A percentile compares a stretch with the other conserved stretches of the same genome.
phyloP scores from a whole-genome alignment of 495 filamentous ascomycete species.

The Aspergillus sclerotioniger region DNA sequence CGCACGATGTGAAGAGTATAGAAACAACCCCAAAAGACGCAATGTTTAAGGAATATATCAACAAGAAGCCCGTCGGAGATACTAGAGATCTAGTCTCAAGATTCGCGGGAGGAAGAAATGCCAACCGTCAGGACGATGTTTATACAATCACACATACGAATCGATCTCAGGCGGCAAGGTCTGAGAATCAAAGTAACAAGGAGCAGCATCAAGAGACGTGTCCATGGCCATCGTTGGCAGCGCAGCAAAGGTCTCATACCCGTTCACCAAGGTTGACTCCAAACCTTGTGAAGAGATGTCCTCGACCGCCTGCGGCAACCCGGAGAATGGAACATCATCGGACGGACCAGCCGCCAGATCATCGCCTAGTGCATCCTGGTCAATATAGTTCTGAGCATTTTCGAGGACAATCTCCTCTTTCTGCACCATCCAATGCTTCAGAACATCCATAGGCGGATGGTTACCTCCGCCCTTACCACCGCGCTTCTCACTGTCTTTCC shows the following conservation, averaged over 20 bases:
- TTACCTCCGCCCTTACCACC: conserved; percentile 84
- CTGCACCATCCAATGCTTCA: conserved; percentile 82
- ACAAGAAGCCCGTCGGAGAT: not conserved
- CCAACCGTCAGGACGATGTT: not conserved
- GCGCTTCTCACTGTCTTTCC: conserved; percentile 61
- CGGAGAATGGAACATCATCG: conserved; percentile 17
- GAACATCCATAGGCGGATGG: conserved; percentile 73
- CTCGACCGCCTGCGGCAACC: conserved; percentile 11
- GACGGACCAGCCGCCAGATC: conserved; percentile 17
- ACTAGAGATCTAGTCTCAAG: not conserved
- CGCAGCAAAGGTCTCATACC: conserved; percentile 29
- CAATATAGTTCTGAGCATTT: conserved; percentile 22
- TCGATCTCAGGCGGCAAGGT: conserved; percentile 34
- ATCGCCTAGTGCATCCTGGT: conserved; percentile 21
- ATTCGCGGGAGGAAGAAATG: conserved; percentile 4
- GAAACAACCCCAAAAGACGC: conserved; percentile 15
- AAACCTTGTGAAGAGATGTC: conserved; percentile 21
- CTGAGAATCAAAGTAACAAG: conserved; percentile 36
- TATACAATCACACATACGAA: conserved; percentile 31
- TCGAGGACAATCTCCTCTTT: conserved; percentile 51
- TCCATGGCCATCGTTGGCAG: conserved; percentile 26
- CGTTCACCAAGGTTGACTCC: conserved; percentile 30
- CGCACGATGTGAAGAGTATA: conserved; percentile 9
- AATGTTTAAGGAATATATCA: conserved; percentile 6
- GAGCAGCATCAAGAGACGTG: conserved; percentile 29